A percentile compares a stretch with the other conserved stretches of the same genome.
phyloP scores from a whole-genome alignment of 441 rosid species.

The Euphorbia schlechtendalii region DNA sequence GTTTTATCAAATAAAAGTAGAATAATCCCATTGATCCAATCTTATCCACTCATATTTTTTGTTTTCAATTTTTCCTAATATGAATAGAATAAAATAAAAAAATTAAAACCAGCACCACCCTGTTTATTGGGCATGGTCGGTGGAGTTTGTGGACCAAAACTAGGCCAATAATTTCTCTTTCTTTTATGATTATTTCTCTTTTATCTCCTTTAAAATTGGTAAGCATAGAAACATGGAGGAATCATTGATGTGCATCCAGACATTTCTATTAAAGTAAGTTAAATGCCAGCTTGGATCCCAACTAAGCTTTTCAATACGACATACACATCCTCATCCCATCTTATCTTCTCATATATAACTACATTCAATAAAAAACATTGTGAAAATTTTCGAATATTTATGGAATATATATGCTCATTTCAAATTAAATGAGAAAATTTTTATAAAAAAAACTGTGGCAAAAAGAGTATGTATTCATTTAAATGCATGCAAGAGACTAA shows the following conservation, averaged over 20 bases:
- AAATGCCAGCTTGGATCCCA: conserved; percentile 31
- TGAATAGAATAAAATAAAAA: too few relatives aligned
- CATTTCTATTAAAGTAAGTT: conserved; percentile 36
- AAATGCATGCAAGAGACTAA: too few relatives aligned
- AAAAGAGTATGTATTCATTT: too few relatives aligned
- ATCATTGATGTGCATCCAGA: conserved; percentile 48
- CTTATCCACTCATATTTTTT: too few relatives aligned
- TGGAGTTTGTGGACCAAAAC: conserved; percentile 34
- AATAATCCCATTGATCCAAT: too few relatives aligned
- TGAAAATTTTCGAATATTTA: neutral
- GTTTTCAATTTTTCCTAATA: too few relatives aligned
- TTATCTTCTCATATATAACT: neutral
- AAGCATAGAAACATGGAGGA: conserved; percentile 29
- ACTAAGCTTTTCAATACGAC: conserved; percentile 6
- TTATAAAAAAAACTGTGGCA: too few relatives aligned
- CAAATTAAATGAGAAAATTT: neutral
- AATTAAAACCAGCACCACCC: too few relatives aligned
- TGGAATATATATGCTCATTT: neutral
- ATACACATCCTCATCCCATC: conserved; percentile 7
- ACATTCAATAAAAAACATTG: neutral
- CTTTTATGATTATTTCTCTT: conserved; percentile 10
- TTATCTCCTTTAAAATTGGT: neutral
- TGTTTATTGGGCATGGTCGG: conserved; percentile 56
- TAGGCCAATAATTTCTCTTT: neutral
- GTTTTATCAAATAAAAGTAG: too few relatives aligned